Conservation (phyloP, 805 yeast genomes). For the Cyberlindnera americana region DNA sequence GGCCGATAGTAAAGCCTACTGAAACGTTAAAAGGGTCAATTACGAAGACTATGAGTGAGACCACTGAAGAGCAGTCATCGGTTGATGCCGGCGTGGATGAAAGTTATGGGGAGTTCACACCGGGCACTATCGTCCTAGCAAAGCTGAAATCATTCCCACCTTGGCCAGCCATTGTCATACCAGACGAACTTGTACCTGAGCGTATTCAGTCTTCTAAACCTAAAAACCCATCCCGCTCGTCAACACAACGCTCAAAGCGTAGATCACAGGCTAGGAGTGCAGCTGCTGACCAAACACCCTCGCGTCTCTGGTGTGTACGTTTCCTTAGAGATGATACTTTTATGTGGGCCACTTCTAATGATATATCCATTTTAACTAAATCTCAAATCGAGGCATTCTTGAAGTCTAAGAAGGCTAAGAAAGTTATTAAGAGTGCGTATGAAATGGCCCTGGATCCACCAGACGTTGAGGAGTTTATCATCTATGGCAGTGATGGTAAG, state of each 20-base stretch:
- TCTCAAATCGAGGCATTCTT: slow-evolving; percentile 42
- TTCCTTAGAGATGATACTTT: slow-evolving; percentile 72
- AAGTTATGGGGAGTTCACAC: slow-evolving; percentile 32
- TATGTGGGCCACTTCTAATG: slow-evolving; percentile 58
- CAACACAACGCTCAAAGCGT: slow-evolving; percentile 10
- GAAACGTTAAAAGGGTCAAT: no score
- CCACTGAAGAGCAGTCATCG: no score
- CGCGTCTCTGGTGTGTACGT: slow-evolving; percentile 48
- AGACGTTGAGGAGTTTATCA: slow-evolving; percentile 41
- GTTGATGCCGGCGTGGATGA: no score
- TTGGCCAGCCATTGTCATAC: slow-evolving; percentile 86
- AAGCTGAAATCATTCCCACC: slow-evolving; percentile 85
- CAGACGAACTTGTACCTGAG: slow-evolving; percentile 55
- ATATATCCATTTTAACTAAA: slow-evolving; percentile 42
- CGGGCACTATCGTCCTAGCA: slow-evolving; percentile 63
- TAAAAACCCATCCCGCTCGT: slow-evolving; percentile 29
- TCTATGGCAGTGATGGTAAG: slow-evolving; percentile 40
- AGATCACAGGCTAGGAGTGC: slow-evolving; percentile 2
- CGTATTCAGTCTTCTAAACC: slow-evolving; percentile 50
- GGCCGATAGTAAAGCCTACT: no score
- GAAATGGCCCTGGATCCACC: slow-evolving; percentile 52
- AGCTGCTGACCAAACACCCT: slow-evolving; percentile 3
- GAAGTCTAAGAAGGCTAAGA: slow-evolving; percentile 37
- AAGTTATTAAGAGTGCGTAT: slow-evolving; percentile 47
- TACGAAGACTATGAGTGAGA: no score